Evolutionary conservation across 495 filamentous ascomycete species (phyloP).

Genomic region (Neurospora terricola): DNA sequence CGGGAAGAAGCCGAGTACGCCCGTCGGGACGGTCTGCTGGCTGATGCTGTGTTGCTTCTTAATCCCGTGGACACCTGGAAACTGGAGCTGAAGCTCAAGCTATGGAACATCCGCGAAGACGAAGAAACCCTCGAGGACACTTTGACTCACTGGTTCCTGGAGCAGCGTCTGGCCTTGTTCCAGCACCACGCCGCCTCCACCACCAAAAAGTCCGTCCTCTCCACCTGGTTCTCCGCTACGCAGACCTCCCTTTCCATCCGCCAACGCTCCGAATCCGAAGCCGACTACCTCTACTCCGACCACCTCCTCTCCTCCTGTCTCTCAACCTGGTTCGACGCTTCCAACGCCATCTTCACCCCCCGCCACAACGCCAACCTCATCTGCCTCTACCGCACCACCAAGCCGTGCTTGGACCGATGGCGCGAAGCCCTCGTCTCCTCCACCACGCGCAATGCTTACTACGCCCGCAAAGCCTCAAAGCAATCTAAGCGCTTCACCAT

Average conservation of each 20-base stretch:
- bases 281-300: conserved; percentile 8
- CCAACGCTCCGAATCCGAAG: conserved; percentile 6
- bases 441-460: conserved; percentile 1
- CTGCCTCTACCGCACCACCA: conserved; percentile 18
- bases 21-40: not conserved
- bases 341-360: conserved; percentile 11
- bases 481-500: conserved; percentile 5
- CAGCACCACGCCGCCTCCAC: conserved; percentile 7
- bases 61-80: conserved; percentile 13
- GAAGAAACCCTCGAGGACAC: conserved; percentile 8
- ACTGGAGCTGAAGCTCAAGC: conserved; percentile 15
- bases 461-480: conserved; percentile 5
- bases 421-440: conserved; percentile 6
- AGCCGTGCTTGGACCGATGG: conserved; percentile 16
- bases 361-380: conserved; percentile 18
- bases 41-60: conserved; percentile 11
- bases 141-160: conserved; percentile 13
- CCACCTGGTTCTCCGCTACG: not conserved
- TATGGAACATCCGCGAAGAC: conserved; percentile 6
- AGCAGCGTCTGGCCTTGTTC: conserved; percentile 17
- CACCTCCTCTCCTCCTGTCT: conserved; percentile 11
- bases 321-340: conserved; percentile 12
- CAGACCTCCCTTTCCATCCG: not conserved
- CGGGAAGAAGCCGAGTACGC: not conserved
- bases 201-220: conserved; percentile 7